Conservation (phyloP, 2,329 filamentous ascomycete genomes). For the Diaporthe sp. region DNA sequence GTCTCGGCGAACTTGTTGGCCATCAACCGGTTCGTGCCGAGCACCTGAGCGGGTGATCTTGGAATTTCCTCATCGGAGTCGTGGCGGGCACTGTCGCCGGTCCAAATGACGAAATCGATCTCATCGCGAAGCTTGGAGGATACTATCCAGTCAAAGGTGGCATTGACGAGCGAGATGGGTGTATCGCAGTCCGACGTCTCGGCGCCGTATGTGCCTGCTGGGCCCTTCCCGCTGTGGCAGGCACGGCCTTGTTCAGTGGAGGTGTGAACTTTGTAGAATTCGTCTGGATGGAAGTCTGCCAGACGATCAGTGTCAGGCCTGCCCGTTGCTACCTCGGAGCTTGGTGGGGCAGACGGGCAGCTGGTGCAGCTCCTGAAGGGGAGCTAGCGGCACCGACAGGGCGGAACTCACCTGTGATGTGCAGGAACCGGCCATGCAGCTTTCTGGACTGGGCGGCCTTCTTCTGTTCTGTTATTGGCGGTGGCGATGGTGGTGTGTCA, state of each 20-base stretch:
- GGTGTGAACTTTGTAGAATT: conserved; percentile 84
- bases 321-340: background rate
- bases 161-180: conserved; percentile 83
- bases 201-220: conserved; percentile 85
- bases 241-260: conserved; percentile 77
- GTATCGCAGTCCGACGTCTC: conserved; percentile 92
- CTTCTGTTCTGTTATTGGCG: conserved; percentile 43
- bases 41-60: conserved; percentile 81
- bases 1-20: conserved; percentile 82
- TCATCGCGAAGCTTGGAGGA: conserved; percentile 80
- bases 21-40: conserved; percentile 81
- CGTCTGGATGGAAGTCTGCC: conserved; percentile 91
- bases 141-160: conserved; percentile 94
- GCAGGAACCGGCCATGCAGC: conserved; percentile 83
- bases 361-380: conserved; percentile 34
- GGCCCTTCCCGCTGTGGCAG: conserved; percentile 85
- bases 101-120: conserved; percentile 94
- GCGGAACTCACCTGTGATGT: conserved; percentile 81
- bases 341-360: conserved; percentile 41
- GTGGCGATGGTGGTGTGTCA: conserved; percentile 28
- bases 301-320: conserved; percentile 25
- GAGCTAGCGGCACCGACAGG: conserved; percentile 36
- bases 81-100: conserved; percentile 89
- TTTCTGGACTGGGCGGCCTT: conserved; percentile 52
- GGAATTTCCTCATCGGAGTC: conserved; percentile 88